Evolutionary conservation across 2,329 filamentous ascomycete species (phyloP).

Genomic region (Fusarium piperis): DNA sequence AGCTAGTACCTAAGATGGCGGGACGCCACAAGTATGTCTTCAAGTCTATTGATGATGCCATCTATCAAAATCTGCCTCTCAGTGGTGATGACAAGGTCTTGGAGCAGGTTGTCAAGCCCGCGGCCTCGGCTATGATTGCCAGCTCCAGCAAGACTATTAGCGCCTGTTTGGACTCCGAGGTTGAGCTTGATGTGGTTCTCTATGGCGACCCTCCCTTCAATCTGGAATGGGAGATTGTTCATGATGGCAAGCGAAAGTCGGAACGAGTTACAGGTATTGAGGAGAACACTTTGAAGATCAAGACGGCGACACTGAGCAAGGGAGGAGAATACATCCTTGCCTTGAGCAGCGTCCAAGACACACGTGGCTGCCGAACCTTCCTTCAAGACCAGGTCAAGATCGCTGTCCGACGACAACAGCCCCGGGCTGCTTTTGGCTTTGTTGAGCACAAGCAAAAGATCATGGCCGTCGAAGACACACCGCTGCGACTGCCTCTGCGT

Average conservation of each 20-base stretch:
- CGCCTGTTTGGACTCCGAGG: constrained; percentile 84
- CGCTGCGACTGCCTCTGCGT: constrained; percentile 80
- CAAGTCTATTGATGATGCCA: constrained; percentile 79
- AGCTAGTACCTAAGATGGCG: constrained; percentile 82
- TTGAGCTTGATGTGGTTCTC: constrained; percentile 78
- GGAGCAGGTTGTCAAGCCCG: constrained; percentile 92
- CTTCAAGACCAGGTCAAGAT: constrained; percentile 88
- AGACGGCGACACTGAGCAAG: constrained; percentile 76
- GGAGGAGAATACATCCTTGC: constrained; percentile 93
- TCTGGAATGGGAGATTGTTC: constrained; percentile 91
- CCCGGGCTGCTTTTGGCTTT: constrained; percentile 84
- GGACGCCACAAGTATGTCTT: constrained; percentile 91
- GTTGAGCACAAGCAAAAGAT: constrained; percentile 82
- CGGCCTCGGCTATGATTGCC: constrained; percentile 80
- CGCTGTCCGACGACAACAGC: constrained; percentile 86
- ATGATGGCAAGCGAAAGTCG: constrained; percentile 85
- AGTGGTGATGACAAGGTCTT: constrained; percentile 70
- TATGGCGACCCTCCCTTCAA: constrained; percentile 87
- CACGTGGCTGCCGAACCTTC: constrained; percentile 84
- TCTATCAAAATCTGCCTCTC: constrained; percentile 77
- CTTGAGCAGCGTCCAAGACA: constrained; percentile 86
- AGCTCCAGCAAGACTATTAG: constrained; percentile 64
- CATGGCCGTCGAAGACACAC: constrained; percentile 79
- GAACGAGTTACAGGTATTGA: constrained; percentile 72
- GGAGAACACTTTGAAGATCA: constrained; percentile 72